Evolutionary conservation across 257 asterid species (phyloP).

Genomic region (Datura wrightii): DNA sequence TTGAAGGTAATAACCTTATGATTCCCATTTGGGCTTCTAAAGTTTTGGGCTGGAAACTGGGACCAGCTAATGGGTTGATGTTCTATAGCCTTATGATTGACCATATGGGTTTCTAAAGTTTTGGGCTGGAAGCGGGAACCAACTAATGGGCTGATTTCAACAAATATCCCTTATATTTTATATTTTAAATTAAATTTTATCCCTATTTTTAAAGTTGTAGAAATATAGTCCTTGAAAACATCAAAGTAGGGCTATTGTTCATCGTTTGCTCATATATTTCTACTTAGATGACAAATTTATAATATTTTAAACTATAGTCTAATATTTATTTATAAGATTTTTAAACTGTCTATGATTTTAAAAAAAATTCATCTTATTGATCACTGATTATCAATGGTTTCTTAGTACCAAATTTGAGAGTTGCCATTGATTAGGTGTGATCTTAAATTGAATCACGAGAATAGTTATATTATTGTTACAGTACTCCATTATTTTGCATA

Average conservation of each 20-base stretch:
- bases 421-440: neutral
- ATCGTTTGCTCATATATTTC: neutral
- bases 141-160: neutral
- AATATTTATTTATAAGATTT: too few relatives aligned
- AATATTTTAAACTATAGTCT: too few relatives aligned
- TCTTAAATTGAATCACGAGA: conserved; percentile 7
- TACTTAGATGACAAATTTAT: too few relatives aligned
- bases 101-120: too few relatives aligned
- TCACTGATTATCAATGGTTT: neutral
- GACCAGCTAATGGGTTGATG: neutral
- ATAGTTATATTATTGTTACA: neutral
- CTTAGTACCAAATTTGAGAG: neutral
- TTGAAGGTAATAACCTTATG: too few relatives aligned
- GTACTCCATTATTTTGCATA: neutral
- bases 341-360: neutral
- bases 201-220: neutral
- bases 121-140: too few relatives aligned
- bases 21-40: neutral
- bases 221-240: neutral
- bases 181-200: neutral
- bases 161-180: neutral
- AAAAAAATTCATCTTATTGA: neutral
- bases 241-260: neutral
- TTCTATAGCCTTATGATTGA: too few relatives aligned
- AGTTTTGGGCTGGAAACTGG: neutral